A percentile compares a stretch with the other conserved stretches of the same genome.
These are phyloP conservation scores for Nakazawaea holstii DNA, from an alignment of 805 yeast species.

Conservation along the genomic window DNA sequence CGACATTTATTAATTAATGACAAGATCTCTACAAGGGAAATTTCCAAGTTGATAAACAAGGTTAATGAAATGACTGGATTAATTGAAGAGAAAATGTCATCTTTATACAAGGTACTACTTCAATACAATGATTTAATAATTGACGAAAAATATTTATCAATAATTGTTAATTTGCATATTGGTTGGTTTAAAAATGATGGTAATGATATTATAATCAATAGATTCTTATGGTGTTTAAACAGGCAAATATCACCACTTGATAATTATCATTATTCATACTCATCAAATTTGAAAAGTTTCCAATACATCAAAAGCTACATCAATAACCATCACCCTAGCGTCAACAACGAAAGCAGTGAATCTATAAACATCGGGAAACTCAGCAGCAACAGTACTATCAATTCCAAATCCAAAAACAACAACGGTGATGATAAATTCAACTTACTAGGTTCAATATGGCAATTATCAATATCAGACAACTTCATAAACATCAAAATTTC, in stretches of 20 bases:
- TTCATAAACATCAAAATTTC: neutral
- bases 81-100: constrained; percentile 16
- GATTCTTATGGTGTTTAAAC: constrained; percentile 20
- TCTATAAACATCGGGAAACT: no score
- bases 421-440: neutral
- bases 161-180: constrained; percentile 14
- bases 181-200: constrained; percentile 7
- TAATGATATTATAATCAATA: constrained; percentile 19
- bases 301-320: neutral
- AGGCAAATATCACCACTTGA: constrained; percentile 17
- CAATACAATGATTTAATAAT: neutral
- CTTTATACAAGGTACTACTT: constrained; percentile 15
- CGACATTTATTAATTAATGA: constrained; percentile 27
- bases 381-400: no score
- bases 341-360: no score
- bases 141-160: constrained; percentile 3
- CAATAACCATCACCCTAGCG: no score
- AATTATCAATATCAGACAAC: neutral
- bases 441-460: neutral
- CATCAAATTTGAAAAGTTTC: neutral
- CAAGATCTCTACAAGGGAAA: constrained; percentile 8
- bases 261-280: constrained; percentile 17
- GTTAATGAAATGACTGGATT: constrained; percentile 13
- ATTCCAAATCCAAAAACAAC: no score
- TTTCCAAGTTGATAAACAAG: constrained; percentile 12